Evolutionary conservation across 2,329 filamentous ascomycete genomes (phyloP).

Genomic region (Stagonosporopsis rhizophila): DNA sequence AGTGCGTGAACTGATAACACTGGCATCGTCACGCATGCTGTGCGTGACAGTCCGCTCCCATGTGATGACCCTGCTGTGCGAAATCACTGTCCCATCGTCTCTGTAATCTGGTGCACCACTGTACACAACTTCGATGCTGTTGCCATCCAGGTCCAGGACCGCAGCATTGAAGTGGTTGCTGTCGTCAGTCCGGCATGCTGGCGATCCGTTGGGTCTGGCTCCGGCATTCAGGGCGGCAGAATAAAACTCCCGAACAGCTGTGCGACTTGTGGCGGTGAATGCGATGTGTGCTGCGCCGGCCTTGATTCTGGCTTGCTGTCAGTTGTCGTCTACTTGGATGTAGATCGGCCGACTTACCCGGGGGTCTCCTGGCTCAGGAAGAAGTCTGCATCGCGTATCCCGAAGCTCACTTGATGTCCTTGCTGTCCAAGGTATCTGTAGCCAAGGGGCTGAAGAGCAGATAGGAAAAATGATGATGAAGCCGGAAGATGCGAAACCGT

Average conservation of each 20-base stretch:
- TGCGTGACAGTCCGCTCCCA: slow-evolving; percentile 45
- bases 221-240: slow-evolving; percentile 71
- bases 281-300: slow-evolving; percentile 67
- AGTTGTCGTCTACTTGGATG: slow-evolving; percentile 30
- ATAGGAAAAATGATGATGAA: slow-evolving; percentile 83
- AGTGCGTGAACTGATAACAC: slow-evolving; percentile 40
- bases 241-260: slow-evolving; percentile 75
- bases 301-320: slow-evolving; percentile 48
- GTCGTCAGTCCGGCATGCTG: slow-evolving; percentile 60
- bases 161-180: slow-evolving; percentile 68
- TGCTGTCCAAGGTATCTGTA: slow-evolving; percentile 72
- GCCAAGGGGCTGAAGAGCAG: slow-evolving; percentile 78
- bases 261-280: slow-evolving; percentile 71
- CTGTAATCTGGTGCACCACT: slow-evolving; percentile 51
- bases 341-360: slow-evolving; percentile 54
- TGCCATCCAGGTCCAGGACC: slow-evolving; percentile 80
- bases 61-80: slow-evolving; percentile 55
- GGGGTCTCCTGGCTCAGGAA: slow-evolving; percentile 68
- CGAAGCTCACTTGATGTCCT: slow-evolving; percentile 68
- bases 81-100: slow-evolving; percentile 50
- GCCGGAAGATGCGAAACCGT: slow-evolving; percentile 79
- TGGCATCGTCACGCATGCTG: slow-evolving; percentile 42
- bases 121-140: slow-evolving; percentile 81
- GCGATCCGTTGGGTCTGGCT: slow-evolving; percentile 64
- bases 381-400: slow-evolving; percentile 67